phyloP scores from a whole-genome alignment of 208 protist species.

The Wallacemonas sp. region DNA sequence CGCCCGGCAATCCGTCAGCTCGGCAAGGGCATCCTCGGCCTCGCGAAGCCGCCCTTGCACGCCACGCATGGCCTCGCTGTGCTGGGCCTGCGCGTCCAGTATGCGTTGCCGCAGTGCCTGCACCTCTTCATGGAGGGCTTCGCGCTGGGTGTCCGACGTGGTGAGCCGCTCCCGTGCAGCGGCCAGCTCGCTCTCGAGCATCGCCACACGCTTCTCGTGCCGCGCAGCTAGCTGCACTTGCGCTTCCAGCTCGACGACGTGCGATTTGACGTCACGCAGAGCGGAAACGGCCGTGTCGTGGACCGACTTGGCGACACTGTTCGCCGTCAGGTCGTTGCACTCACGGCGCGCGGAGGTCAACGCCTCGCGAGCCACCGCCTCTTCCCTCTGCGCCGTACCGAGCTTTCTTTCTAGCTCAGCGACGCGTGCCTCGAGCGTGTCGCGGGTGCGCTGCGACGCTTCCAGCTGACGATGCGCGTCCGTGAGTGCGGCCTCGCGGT shows the following conservation, averaged over 20 bases:
- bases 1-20: constrained; percentile 1
- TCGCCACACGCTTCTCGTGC: neutral
- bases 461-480: constrained; percentile 8
- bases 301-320: neutral
- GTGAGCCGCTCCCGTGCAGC: neutral
- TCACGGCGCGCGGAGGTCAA: neutral
- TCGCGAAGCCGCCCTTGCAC: constrained; percentile 18
- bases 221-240: neutral
- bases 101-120: constrained; percentile 17
- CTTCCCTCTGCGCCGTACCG: constrained; percentile 3
- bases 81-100: constrained; percentile 8
- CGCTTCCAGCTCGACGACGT: neutral
- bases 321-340: neutral
- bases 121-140: constrained; percentile 12
- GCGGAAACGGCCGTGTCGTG: neutral
- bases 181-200: neutral
- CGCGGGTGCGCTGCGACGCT: neutral
- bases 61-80: constrained; percentile 19
- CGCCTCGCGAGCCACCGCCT: neutral
- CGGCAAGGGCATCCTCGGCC: constrained; percentile 22
- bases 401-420: constrained; percentile 7
- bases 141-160: neutral
- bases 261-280: neutral
- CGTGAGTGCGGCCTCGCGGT: constrained; percentile 10
- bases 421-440: neutral